Evolutionary conservation across 2,329 filamentous ascomycete genomes (phyloP).

Genomic region (Lecanicillium sp.): DNA sequence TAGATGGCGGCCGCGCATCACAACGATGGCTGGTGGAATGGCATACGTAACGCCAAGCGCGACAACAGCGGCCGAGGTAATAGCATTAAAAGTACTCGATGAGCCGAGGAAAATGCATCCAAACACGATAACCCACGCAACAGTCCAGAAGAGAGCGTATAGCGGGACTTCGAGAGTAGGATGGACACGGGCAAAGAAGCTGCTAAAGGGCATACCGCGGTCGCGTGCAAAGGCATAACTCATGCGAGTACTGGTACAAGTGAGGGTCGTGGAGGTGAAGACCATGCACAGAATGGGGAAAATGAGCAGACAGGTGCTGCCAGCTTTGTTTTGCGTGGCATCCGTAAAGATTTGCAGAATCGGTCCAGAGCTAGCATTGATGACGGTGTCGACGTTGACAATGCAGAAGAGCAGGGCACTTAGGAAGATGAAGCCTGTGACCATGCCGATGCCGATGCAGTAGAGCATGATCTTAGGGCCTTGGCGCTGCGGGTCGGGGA

Average conservation of each 20-base stretch:
- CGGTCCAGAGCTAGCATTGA: conserved; percentile 45
- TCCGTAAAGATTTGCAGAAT: conserved; percentile 54
- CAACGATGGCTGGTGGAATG: conserved; percentile 62
- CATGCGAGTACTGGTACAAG: conserved; percentile 59
- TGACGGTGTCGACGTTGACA: conserved; percentile 46
- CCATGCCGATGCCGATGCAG: conserved; percentile 53
- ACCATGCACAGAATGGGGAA: conserved; percentile 56
- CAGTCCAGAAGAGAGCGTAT: conserved; percentile 55
- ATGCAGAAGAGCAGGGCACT: conserved; percentile 56
- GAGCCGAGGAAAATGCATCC: conserved; percentile 63
- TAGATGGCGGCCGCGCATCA: neutral
- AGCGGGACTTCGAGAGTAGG: conserved; percentile 53
- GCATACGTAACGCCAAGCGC: conserved; percentile 64
- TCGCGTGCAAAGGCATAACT: conserved; percentile 57
- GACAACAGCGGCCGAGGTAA: conserved; percentile 62
- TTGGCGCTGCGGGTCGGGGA: conserved; percentile 46
- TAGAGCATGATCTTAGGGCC: conserved; percentile 60
- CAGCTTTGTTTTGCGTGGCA: conserved; percentile 52
- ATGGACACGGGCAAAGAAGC: conserved; percentile 53
- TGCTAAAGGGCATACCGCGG: conserved; percentile 54
- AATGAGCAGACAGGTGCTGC: conserved; percentile 56
- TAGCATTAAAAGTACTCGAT: conserved; percentile 57
- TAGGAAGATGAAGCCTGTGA: conserved; percentile 55
- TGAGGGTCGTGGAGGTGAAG: conserved; percentile 53
- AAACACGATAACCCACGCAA: conserved; percentile 54